phyloP scores from a whole-genome alignment of 1,284 basidiomycete species.

The Meira miltonrushii region DNA sequence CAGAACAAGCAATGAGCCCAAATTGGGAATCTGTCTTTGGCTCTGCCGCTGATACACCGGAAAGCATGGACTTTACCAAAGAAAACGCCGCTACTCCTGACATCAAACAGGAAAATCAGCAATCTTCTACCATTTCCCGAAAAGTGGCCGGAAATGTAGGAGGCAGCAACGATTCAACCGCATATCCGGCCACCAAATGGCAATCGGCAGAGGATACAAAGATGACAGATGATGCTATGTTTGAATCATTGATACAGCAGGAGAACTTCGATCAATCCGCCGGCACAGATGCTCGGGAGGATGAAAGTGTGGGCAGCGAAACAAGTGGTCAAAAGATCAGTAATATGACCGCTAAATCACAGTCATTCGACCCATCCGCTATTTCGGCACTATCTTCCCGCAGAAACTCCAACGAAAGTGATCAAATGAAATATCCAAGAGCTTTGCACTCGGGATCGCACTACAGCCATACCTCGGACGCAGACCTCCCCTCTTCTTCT shows the following conservation, averaged over 20 bases:
- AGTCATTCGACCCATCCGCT: constrained; percentile 10
- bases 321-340: not conserved
- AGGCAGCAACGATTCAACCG: not conserved
- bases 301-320: not conserved
- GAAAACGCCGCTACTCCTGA: not conserved
- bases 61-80: not conserved
- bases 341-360: not conserved
- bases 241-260: constrained; percentile 40
- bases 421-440: constrained; percentile 14
- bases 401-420: constrained; percentile 29
- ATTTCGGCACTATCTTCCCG: constrained; percentile 26
- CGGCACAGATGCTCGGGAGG: not conserved
- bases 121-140: not conserved
- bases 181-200: not conserved
- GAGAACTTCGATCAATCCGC: constrained; percentile 32
- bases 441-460: constrained; percentile 5
- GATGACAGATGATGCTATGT: constrained; percentile 45
- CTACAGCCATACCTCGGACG: constrained; percentile 29
- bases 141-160: not conserved
- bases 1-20: not conserved
- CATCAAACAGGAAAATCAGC: not conserved
- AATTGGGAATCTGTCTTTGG: constrained; percentile 4
- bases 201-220: not conserved
- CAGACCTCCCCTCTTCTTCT: constrained; percentile 37
- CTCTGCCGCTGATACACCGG: not conserved